Evolutionary conservation across 805 yeast genomes (phyloP), one percentile per base, ranked within the genome.

Genomic region (Nakazawaea wickerhamii): DNA sequence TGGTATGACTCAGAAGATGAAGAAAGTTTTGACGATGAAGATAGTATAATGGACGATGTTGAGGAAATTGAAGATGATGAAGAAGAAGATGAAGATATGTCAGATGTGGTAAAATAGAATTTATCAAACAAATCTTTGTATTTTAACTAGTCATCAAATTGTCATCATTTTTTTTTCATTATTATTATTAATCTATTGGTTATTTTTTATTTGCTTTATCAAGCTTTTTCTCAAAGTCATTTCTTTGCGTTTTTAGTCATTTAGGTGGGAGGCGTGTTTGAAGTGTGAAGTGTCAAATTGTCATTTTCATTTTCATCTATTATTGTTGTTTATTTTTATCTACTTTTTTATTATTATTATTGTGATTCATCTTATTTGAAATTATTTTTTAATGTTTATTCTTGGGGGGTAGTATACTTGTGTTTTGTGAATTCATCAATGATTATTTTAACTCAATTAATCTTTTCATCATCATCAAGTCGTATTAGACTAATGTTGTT

Each of bases 1-100:
- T 64, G 59, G 34, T 55, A 55, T 45, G 59, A 61, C 57, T 58
- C 60, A 36, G 54, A 58, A 33, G 64, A 63, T 31, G 51, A 60
- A 18, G 46, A 43, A 33, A 38, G 42, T 15, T 32, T 38, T 28
- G 49, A 40, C 15, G 49, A 46, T n/a, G 49, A 46, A 15, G 50
- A 47, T 20, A 46, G 44, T 35, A 43, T 43, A 31, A 43, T 36
- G 48, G 60, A 57, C 5, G 62, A 52, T 3, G 57, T 53, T 0
- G 61, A 53, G 4, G 60, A 53, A 8, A 56, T 49, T 5, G 57
- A 54, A 1, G 61, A 55, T 6, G 55, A 44, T 9, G 61, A 54
- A 15, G 60, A 53, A 26, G 55, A 51, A 27, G 41, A 50, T 5
- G 54, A 46, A 26, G 37, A 25, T 19, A 44, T 38, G 48, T 32